A percentile compares a stretch with the other conserved stretches of the same genome.
Conservation (phyloP, 1,284 basidiomycete species). For the Cryptococcus sp. region DNA sequence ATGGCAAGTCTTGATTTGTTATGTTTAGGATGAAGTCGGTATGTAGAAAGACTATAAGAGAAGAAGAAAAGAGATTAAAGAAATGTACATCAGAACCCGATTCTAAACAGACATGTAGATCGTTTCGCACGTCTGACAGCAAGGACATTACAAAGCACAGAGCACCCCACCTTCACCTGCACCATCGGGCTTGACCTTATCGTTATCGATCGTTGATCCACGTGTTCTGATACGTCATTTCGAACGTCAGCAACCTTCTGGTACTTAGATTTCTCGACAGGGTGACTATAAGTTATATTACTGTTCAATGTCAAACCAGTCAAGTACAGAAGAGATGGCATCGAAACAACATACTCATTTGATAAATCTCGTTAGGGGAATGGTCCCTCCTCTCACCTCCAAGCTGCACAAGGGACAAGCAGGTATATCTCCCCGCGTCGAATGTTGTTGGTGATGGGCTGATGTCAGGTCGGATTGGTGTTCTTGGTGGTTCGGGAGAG, state of each 20-base stretch:
- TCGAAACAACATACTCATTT: constrained; percentile 39
- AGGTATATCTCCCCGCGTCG: constrained; percentile 49
- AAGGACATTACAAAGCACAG: too few species aligned
- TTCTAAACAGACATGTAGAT: too few species aligned
- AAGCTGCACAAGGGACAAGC: constrained; percentile 94
- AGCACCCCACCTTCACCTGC: too few species aligned
- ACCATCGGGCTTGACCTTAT: too few species aligned
- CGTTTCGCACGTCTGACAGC: too few species aligned
- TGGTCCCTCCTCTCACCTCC: constrained; percentile 45
- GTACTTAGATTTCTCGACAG: not conserved
- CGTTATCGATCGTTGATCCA: too few species aligned
- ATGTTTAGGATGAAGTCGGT: too few species aligned
- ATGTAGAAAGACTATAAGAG: too few species aligned
- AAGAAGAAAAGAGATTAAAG: too few species aligned
- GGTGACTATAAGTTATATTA: not conserved
- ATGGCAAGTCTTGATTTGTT: too few species aligned
- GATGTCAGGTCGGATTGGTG: constrained; percentile 69
- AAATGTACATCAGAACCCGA: too few species aligned
- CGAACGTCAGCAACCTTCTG: not conserved
- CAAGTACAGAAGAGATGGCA: constrained; percentile 11
- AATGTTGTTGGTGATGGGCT: not conserved
- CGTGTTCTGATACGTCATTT: too few species aligned
- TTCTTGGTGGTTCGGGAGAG: constrained; percentile 91
- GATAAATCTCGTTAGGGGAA: constrained; percentile 36
- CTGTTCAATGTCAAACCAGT: not conserved